Evolutionary conservation across 2,329 filamentous ascomycete species (phyloP).

Genomic region (Ceratocystis albifundus): DNA sequence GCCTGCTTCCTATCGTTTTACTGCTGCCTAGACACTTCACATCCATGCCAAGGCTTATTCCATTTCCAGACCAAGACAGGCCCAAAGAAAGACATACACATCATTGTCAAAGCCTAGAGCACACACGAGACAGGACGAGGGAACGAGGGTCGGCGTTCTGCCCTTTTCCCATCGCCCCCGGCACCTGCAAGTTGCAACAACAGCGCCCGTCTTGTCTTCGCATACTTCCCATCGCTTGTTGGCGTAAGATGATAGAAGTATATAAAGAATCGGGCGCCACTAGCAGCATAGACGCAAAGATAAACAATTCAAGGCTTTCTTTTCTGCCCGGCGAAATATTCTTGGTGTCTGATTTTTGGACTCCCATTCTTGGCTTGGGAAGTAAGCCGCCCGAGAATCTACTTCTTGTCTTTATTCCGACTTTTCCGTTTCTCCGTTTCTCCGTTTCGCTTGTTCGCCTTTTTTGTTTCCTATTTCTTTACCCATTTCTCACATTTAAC

Average conservation of each 20-base stretch:
- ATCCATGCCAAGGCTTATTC: too few species aligned
- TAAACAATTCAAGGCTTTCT: too few species aligned
- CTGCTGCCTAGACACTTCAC: too few species aligned
- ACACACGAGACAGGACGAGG: not conserved
- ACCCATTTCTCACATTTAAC: not conserved
- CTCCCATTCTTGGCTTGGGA: not conserved
- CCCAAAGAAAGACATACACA: too few species aligned
- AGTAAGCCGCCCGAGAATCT: not conserved
- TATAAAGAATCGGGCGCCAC: slow-evolving; percentile 8
- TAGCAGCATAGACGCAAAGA: not conserved
- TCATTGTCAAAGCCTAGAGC: not conserved
- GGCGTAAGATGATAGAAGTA: not conserved
- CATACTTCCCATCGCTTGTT: not conserved
- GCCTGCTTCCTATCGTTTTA: too few species aligned
- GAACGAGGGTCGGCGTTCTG: not conserved
- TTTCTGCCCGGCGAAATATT: too few species aligned
- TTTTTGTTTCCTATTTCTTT: not conserved
- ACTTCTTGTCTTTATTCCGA: not conserved
- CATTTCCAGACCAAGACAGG: too few species aligned
- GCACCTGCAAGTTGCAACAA: not conserved
- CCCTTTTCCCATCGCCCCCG: too few species aligned
- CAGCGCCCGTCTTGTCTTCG: not conserved
- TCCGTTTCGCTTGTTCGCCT: not conserved
- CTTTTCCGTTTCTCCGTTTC: not conserved
- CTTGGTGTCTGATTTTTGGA: not conserved